Evolutionary conservation across 2,329 filamentous ascomycete genomes (phyloP), one percentile per base, ranked within the genome.

Genomic region (Zasmidium cellare): DNA sequence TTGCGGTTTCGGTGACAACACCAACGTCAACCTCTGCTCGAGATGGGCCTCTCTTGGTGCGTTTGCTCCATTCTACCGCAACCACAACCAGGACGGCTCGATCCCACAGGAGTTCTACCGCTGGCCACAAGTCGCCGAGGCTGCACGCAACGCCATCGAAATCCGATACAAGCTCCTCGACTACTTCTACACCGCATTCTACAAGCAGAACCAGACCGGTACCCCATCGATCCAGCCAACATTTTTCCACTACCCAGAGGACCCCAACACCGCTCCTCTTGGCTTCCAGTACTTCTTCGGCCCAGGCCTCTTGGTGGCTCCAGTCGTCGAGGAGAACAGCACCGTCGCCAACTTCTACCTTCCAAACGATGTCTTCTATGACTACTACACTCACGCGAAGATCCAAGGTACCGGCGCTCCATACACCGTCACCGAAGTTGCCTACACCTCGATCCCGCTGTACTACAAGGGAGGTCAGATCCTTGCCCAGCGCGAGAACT

Each of bases 151-250:
- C 58, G 87, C 86, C 18, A 91, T 92, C 65, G 82, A 82, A 25
- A 85, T 86, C 49, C 83, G 90, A n/a, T 92, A 92, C 76, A 81
- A 83, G 28, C 78, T 92, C n/a, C 79, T 92, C 12, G 89, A 92
- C 67, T 92, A 92, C 75, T 80, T 90, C 59, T 92, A 93, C 78
- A 92, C 89, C 1, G 84, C 86, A 0, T 79, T 91, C 65, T 78
- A 86, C 69, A 74, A 76, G 56, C 83, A 90, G 70, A 82, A 79
- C 25, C 67, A 77, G 18, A 81, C 82, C 46, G 90, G 90, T 31
- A 81, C 80, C 1, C 88, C 90, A 0, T 77, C 86, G 62, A 76
- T 91, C 55, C 85, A 85, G 65, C 89, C 90, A 0, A 73, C 92
- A 56, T 91, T 89, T 75, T 93, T 87, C 76, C 70, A 84, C 24